Evolutionary conservation across 805 yeast genomes (phyloP), one percentile per base, ranked within the genome.

Genomic region (Lachancea quebecensis): DNA sequence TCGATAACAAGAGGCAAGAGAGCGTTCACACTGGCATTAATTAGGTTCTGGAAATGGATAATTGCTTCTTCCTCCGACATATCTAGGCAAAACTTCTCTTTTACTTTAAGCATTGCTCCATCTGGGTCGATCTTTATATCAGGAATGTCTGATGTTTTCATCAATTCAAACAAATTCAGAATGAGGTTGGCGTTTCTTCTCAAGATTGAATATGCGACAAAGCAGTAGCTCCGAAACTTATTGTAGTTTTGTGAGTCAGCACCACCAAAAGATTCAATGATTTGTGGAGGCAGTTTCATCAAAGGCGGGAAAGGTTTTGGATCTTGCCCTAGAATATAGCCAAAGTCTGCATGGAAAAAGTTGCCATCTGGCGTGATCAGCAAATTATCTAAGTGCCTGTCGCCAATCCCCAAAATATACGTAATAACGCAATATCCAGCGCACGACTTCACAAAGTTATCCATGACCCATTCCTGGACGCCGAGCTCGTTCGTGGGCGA

Each of bases 291-390:
- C 33, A 93, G 69, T 59, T 93, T 93, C 97, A 93, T 93, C 67
- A 91, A 73, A 1, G 99, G 99, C 11, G 99, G 98, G 67, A 93
- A 93, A 11, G 98, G 98, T 62, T 93, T 93, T 2, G 99, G 99
- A 63, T 93, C 99, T 43, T 90, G 82, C 0, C 99, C 99, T 44
- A 93, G 69, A 41, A 93, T 91, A 58, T 93, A 93, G 1, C 99
- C 99, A 64, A 87, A 93, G 66, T 93, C 99, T 1, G 96, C 97
- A 66, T 93, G 99, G 78, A 95, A 91, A 61, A 93, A 93, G 55
- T 81, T 86, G 1, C 95, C 82, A 74, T 91, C 84, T 50, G 81
- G 88, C 42, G 81, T 85, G 33, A 87, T 74, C 38, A 93, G 71
- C 51, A 93, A 67, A 58, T 93, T 93, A 59, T 93, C 99, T 51